Evolutionary conservation across 2,329 filamentous ascomycete species (phyloP).

Genomic region (Apiospora arundinis): DNA sequence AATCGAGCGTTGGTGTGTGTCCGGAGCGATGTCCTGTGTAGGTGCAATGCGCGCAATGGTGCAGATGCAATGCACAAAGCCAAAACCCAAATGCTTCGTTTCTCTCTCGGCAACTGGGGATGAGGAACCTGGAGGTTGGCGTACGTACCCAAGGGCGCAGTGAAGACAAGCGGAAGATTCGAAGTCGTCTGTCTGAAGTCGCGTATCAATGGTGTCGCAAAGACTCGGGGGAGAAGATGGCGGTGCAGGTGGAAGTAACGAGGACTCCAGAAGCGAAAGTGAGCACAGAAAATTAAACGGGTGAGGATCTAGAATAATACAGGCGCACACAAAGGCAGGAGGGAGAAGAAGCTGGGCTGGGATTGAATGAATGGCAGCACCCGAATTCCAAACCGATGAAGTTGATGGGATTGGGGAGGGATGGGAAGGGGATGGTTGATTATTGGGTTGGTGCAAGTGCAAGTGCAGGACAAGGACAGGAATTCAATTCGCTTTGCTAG

Average conservation of each 20-base stretch:
- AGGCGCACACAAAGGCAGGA: constrained; percentile 18
- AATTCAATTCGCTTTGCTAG: constrained; percentile 19
- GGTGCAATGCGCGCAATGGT: constrained; percentile 14
- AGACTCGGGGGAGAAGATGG: constrained; percentile 22
- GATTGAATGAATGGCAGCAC: constrained; percentile 18
- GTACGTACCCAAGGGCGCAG: constrained; percentile 24
- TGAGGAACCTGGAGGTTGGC: constrained; percentile 4
- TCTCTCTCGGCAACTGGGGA: neutral
- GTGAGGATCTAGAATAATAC: constrained; percentile 19
- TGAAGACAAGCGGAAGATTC: constrained; percentile 17
- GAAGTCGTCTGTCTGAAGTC: constrained; percentile 38
- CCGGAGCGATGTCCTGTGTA: neutral
- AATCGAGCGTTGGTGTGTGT: neutral
- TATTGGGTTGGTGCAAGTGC: constrained; percentile 10
- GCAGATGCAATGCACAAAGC: constrained; percentile 4
- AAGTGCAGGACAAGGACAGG: neutral
- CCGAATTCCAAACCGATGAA: constrained; percentile 18
- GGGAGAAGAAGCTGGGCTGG: constrained; percentile 18
- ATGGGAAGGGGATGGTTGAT: constrained; percentile 12
- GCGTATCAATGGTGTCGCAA: constrained; percentile 45
- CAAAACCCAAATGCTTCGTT: neutral
- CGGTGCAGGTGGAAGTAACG: constrained; percentile 15
- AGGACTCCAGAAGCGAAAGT: constrained; percentile 19
- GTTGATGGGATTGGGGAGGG: constrained; percentile 9
- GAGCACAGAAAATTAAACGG: constrained; percentile 19